phyloP scores from a whole-genome alignment of 495 filamentous ascomycete genomes.

The Neurospora hispaniola region DNA sequence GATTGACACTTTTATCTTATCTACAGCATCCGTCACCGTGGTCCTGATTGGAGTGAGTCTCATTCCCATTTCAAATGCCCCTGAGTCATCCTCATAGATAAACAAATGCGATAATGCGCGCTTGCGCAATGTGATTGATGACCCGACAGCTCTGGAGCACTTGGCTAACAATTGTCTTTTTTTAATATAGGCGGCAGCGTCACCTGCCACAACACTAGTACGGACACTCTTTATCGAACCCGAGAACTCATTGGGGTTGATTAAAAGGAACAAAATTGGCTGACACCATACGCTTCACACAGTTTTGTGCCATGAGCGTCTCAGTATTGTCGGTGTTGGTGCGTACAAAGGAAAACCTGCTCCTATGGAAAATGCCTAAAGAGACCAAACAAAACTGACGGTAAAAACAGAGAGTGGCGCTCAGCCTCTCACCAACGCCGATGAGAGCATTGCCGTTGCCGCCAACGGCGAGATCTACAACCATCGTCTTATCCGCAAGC shows the following conservation, averaged over 20 bases:
- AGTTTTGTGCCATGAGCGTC: slow-evolving; percentile 95
- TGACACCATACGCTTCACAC: slow-evolving; percentile 13
- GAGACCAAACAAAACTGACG: neutral
- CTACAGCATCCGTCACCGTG: slow-evolving; percentile 80
- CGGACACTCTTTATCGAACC: slow-evolving; percentile 5
- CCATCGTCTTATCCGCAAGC: slow-evolving; percentile 85
- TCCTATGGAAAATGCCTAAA: neutral
- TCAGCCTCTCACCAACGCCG: slow-evolving; percentile 87
- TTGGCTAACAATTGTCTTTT: slow-evolving; percentile 11
- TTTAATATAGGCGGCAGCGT: slow-evolving; percentile 72
- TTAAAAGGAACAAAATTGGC: slow-evolving; percentile 1
- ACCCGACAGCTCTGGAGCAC: neutral
- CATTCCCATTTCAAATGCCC: slow-evolving; percentile 2
- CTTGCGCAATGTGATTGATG: neutral
- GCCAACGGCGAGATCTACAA: slow-evolving; percentile 99
- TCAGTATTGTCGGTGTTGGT: slow-evolving; percentile 92
- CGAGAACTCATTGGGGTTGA: neutral
- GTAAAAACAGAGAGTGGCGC: slow-evolving; percentile 58
- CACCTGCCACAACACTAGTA: slow-evolving; percentile 82
- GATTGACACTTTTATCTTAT: slow-evolving; percentile 32
- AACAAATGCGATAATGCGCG: slow-evolving; percentile 8
- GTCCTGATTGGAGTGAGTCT: slow-evolving; percentile 94
- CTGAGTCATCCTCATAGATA: slow-evolving; percentile 11
- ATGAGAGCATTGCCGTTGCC: slow-evolving; percentile 76
- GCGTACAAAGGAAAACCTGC: neutral